Base-by-base conservation (phyloP, 257 asterid species). In the Salvia rosmarinus region DNA sequence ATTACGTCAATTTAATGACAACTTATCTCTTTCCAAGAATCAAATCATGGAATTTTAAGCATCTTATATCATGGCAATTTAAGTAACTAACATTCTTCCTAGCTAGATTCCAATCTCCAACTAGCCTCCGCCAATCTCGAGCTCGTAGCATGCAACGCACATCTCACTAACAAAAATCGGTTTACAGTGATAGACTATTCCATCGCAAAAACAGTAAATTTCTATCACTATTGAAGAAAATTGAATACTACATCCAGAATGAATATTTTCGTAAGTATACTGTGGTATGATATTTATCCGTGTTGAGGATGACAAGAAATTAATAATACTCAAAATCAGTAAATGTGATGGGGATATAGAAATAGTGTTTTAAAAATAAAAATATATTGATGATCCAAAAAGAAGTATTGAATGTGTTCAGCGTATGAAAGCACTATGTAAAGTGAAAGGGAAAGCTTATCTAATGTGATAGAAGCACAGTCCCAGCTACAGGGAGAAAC, bases 401-500 rank as follows among this genome's bases (percentile, higher is more conserved):
- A n/a, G n/a, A n/a, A 12, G 7, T 67, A 20, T 1, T 11, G 1
- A 19, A 20, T 68, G 9, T 51, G 34, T 12, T 14, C 5, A 14
- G 2, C 10, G 16, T 64, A 44, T 44, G 57, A 43, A 64, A 13
- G 23, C 67, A 59, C 58, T 55, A 32, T 21, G 39, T 17, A 67
- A 25, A 19, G 61, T 39, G 63, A 35, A 35, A 42, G 52, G 25
- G 71, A 61, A 23, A 68, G 11, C 40, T 75, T 30, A 67, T 57
- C 60, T 16, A 60, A 1, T 39, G 44, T 30, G 8, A 14, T 14
- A 58, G 30, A 47, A 37, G 62, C n/a, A 54, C 23, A 23, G 60
- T 71, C 66, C 56, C 74, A 62, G 76, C 76, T 62, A 76, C 68
- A 72, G 78, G 71, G 67, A 76, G 74, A 80, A 56, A 20, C 69